Evolutionary conservation across 2,329 filamentous ascomycete species (phyloP).

Genomic region (Colletotrichum theobromicola): DNA sequence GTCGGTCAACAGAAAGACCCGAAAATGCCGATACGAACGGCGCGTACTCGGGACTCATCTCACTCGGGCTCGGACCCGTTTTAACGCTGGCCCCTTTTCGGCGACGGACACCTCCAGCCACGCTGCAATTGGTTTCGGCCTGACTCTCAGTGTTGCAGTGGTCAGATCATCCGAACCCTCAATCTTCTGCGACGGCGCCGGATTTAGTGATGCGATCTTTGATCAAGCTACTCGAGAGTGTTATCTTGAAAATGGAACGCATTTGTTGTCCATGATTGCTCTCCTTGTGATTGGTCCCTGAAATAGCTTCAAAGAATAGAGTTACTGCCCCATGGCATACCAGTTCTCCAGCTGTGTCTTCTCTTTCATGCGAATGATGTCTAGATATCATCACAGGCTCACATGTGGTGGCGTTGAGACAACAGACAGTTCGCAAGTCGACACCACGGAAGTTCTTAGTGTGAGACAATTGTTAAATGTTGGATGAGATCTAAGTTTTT

Average conservation of each 20-base stretch:
- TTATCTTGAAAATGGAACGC: background rate
- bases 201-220: background rate
- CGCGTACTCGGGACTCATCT: background rate
- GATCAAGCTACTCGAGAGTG: background rate
- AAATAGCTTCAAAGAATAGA: no score
- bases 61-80: background rate
- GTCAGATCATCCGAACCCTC: background rate
- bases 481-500: background rate
- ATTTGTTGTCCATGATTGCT: no score
- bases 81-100: background rate
- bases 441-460: background rate
- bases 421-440: background rate
- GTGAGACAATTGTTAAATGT: fast-evolving
- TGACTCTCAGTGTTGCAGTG: background rate
- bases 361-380: no score
- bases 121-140: background rate
- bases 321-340: no score
- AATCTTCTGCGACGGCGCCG: background rate
- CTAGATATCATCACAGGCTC: no score
- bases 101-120: background rate
- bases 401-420: no score
- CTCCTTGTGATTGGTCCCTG: no score
- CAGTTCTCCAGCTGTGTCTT: no score
- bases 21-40: background rate
- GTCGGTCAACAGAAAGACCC: background rate